phyloP scores from a whole-genome alignment of 1,284 basidiomycete genomes.

The Anthracocystis setariae region DNA sequence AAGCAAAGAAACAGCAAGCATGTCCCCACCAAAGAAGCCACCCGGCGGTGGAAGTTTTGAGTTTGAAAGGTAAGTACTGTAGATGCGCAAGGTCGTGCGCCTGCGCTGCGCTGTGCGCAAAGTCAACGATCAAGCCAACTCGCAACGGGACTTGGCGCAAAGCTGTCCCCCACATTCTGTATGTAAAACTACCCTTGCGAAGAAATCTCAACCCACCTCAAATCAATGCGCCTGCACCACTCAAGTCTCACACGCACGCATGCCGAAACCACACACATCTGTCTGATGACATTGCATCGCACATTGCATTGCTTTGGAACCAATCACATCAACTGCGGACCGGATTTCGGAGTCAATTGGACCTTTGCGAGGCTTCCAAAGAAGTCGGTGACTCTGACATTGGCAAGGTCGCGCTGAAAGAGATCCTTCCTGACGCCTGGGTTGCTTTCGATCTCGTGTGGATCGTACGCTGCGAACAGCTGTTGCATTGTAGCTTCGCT shows the following conservation, averaged over 20 bases:
- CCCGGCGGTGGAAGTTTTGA: too few relatives aligned
- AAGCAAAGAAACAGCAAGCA: too few relatives aligned
- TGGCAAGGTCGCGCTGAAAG: conserved; percentile 76
- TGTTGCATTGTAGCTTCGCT: conserved; percentile 82
- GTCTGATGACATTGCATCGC: neutral
- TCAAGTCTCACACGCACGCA: too few relatives aligned
- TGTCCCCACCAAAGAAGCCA: too few relatives aligned
- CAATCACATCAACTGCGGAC: conserved; percentile 19
- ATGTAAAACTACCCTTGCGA: too few relatives aligned
- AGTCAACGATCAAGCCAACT: too few relatives aligned
- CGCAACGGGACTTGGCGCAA: neutral
- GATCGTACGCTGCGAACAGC: conserved; percentile 86
- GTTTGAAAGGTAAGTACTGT: too few relatives aligned
- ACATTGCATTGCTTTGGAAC: neutral
- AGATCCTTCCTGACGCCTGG: conserved; percentile 87
- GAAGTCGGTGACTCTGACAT: conserved; percentile 90
- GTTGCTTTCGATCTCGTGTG: conserved; percentile 80
- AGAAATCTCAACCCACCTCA: too few relatives aligned
- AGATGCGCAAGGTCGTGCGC: too few relatives aligned
- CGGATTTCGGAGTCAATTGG: conserved; percentile 70
- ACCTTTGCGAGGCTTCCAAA: conserved; percentile 90
- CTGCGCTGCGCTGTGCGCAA: neutral
- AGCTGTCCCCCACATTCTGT: neutral
- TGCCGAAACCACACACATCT: too few relatives aligned
- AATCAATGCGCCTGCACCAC: too few relatives aligned